Evolutionary conservation across 495 filamentous ascomycete genomes (phyloP), one percentile per base, ranked within the genome.

Genomic region (Aspergillus conjunctus): DNA sequence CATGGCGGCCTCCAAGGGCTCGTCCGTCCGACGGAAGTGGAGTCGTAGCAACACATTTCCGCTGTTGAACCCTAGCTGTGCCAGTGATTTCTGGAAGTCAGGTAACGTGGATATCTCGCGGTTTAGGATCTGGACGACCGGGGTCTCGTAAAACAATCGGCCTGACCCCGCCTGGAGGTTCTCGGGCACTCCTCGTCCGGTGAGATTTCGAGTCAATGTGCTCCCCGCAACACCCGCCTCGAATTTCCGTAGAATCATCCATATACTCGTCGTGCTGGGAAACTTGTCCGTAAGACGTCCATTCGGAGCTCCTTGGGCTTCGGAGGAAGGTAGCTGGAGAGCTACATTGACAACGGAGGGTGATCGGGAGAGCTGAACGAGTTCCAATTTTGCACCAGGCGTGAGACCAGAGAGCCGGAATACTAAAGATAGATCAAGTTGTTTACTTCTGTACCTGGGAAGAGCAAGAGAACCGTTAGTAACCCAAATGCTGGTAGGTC

Each of bases 361-460:
- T 0, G 91, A 92, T 50, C 85, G 88, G 31, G 91, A 93, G 54
- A 85, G 82, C 60, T 88, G 85, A n/a, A 96, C 87, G 49, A 98
- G 88, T 65, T 98, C 92, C 20, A 98, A 83, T 65, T 95, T 96
- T 26, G 94, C 93, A 31, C 94, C 94, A 15, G 91, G 83, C 7
- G 80, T 79, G 11, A 98, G 86, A 55, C 92, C 92, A 1, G 93
- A 90, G 33, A 93, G 88, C n/a, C 93, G 88, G 72, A 91, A 89
- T 34, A 88, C 86, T 17, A 88, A 83, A 12, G 92, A 93, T 9
- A 98, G 81, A 68, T 97, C 91, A 12, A 98, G 73, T 31, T 85
- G 79, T 68, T 93, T 95, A 65, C 90, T 87, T 69, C 90, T 92
- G 65, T 93, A 80, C 65, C 90, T 92, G 60, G 10, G 33, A 14